phyloP scores from a whole-genome alignment of 2,329 filamentous ascomycete genomes.

The Beauveria sp. region DNA sequence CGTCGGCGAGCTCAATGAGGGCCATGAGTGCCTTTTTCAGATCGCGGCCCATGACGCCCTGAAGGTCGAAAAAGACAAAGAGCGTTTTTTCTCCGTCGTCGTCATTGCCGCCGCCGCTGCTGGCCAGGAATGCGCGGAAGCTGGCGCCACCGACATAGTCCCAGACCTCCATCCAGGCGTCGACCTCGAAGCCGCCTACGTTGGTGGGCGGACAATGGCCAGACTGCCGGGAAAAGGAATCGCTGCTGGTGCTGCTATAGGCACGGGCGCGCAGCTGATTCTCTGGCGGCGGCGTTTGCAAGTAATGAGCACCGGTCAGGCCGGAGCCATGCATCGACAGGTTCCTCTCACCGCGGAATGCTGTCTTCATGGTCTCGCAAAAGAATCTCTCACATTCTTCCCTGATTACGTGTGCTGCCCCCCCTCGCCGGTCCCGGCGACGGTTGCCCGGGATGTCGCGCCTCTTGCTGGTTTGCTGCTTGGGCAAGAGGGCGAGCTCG shows the following conservation, averaged over 20 bases:
- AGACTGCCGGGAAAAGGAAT: conserved; percentile 11
- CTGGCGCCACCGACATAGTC: conserved; percentile 78
- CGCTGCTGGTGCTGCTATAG: conserved; percentile 10
- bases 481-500: conserved; percentile 57
- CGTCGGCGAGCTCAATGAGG: conserved; percentile 78
- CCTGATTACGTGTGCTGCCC: conserved; percentile 93
- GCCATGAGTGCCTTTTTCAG: conserved; percentile 89
- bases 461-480: conserved; percentile 34
- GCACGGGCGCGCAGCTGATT: conserved; percentile 32
- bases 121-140: conserved; percentile 78
- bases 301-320: conserved; percentile 64
- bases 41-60: conserved; percentile 62
- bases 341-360: conserved; percentile 95
- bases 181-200: conserved; percentile 32
- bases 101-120: conserved; percentile 37
- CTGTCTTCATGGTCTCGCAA: conserved; percentile 87
- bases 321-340: conserved; percentile 69
- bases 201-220: conserved; percentile 14
- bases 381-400: conserved; percentile 99
- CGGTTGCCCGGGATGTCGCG: conserved; percentile 29
- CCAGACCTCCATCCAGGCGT: conserved; percentile 69
- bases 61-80: conserved; percentile 78
- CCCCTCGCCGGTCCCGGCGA: conserved; percentile 59
- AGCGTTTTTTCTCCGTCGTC: conserved; percentile 62
- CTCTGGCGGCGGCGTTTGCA: conserved; percentile 48